phyloP scores from a whole-genome alignment of 495 filamentous ascomycete species.

The Filosporella fistucella region DNA sequence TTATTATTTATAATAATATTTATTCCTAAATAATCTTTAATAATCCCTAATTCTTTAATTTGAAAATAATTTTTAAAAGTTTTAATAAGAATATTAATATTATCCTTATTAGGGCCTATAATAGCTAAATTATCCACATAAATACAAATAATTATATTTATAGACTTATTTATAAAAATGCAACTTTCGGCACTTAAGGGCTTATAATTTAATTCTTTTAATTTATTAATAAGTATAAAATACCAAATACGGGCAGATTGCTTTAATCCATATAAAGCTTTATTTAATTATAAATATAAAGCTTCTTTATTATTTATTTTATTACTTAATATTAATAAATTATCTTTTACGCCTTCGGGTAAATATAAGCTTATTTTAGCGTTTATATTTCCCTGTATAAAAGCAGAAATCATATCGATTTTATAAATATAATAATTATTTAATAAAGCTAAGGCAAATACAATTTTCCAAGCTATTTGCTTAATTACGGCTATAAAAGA shows the following conservation, averaged over 20 bases:
- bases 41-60: conserved; percentile 20
- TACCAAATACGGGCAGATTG: conserved; percentile 18
- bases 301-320: not conserved
- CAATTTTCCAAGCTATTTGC: conserved; percentile 14
- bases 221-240: conserved; percentile 6
- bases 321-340: not conserved
- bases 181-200: conserved; percentile 7
- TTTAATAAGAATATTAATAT: conserved; percentile 16
- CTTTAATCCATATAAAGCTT: conserved; percentile 21
- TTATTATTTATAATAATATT: conserved; percentile 17
- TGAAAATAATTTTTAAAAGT: conserved; percentile 14
- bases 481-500: conserved; percentile 9
- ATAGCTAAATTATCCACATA: conserved; percentile 22
- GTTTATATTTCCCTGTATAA: conserved; percentile 15
- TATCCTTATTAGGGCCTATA: conserved; percentile 5
- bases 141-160: conserved; percentile 10
- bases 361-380: not conserved
- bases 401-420: conserved; percentile 11
- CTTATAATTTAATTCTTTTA: conserved; percentile 13
- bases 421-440: conserved; percentile 13
- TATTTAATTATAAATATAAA: conserved; percentile 11
- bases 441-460: conserved; percentile 8
- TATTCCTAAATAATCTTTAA: conserved; percentile 18
- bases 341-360: not conserved
- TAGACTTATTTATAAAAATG: conserved; percentile 10